phyloP scores from a whole-genome alignment of 106 monocot genomes.

The Allium fistulosum region DNA sequence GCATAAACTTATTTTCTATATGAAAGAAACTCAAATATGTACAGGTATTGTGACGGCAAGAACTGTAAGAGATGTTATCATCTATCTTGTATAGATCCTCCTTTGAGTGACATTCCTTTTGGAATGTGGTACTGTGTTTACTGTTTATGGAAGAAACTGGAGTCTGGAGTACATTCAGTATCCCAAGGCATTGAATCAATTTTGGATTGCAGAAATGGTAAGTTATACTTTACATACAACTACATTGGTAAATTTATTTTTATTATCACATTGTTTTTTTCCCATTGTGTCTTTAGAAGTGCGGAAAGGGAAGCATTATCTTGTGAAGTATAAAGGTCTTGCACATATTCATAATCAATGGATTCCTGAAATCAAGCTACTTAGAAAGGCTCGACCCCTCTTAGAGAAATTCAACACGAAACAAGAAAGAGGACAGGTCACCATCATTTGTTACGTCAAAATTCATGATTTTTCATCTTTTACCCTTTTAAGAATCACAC shows the following conservation, averaged over 20 bases:
- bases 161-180: slow-evolving; percentile 41
- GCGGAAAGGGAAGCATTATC: slow-evolving; percentile 37
- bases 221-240: neutral
- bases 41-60: slow-evolving; percentile 53
- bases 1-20: neutral
- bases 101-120: slow-evolving; percentile 26
- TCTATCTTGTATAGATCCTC: slow-evolving; percentile 61
- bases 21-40: neutral
- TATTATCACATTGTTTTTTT: neutral
- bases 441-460: too few relatives aligned
- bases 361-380: slow-evolving; percentile 50
- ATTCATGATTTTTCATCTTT: slow-evolving; percentile 37
- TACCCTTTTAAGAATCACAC: too few relatives aligned
- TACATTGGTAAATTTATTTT: neutral
- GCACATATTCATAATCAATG: slow-evolving; percentile 70
- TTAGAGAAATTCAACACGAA: too few relatives aligned
- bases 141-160: slow-evolving; percentile 50
- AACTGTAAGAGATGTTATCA: slow-evolving; percentile 56
- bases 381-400: too few relatives aligned
- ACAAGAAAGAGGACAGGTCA: too few relatives aligned
- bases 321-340: slow-evolving; percentile 63
- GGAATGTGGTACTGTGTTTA: slow-evolving; percentile 47
- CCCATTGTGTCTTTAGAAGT: slow-evolving; percentile 19
- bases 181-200: slow-evolving; percentile 54
- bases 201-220: slow-evolving; percentile 37